phyloP scores from a whole-genome alignment of 139 green algal genomes.

The Asterochloris erici region DNA sequence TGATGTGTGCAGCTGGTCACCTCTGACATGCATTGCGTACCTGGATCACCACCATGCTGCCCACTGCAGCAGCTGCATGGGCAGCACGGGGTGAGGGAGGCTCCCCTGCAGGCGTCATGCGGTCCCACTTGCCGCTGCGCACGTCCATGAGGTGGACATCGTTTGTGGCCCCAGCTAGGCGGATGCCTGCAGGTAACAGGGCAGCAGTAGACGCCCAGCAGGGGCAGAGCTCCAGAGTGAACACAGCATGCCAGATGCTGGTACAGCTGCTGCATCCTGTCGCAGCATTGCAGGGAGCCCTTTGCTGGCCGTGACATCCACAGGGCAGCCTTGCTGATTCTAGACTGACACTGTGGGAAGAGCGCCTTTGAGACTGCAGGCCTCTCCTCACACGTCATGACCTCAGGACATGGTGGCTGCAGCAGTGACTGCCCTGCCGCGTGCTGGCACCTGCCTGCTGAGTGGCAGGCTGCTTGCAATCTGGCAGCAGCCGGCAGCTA shows the following conservation, averaged over 20 bases:
- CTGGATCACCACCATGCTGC: conserved; percentile 97
- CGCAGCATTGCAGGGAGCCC: background rate
- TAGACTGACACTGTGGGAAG: too few species aligned
- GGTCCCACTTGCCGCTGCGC: conserved; percentile 76
- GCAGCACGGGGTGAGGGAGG: conserved; percentile 88
- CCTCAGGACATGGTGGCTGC: too few species aligned
- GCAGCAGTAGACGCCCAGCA: background rate
- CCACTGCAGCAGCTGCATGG: conserved; percentile 95
- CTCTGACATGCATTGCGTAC: conserved; percentile 26
- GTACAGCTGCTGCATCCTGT: background rate
- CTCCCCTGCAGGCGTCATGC: conserved; percentile 79
- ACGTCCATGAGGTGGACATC: conserved; percentile 95
- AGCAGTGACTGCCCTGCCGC: too few species aligned
- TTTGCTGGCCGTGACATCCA: background rate
- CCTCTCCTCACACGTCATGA: too few species aligned
- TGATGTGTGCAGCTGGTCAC: background rate
- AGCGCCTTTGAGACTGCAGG: too few species aligned
- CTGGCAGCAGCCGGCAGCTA: too few species aligned
- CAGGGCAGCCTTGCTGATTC: too few species aligned
- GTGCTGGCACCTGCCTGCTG: too few species aligned
- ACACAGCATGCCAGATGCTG: too few species aligned
- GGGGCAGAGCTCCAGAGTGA: background rate
- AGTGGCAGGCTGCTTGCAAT: too few species aligned
- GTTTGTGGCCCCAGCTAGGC: conserved; percentile 87
- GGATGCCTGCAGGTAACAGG: conserved; percentile 59